These are phyloP conservation scores for Nakazawaea pomicola DNA, from an alignment of 805 yeast genomes.

Conservation along the genomic window DNA sequence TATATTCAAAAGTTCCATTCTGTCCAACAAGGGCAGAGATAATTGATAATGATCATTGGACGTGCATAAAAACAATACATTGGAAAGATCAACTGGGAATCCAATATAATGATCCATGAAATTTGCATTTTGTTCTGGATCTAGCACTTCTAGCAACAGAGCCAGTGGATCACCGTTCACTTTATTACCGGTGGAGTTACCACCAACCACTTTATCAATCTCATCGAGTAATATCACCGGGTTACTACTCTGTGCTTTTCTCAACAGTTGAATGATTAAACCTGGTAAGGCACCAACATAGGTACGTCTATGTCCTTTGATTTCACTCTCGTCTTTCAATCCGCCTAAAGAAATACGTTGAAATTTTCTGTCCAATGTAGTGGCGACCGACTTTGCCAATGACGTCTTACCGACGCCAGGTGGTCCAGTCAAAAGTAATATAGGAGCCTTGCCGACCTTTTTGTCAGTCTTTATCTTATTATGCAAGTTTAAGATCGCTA, in stretches of 20 bases:
- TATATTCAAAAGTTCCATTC: slow-evolving; percentile 77
- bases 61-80: slow-evolving; percentile 78
- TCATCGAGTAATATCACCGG: slow-evolving; percentile 84
- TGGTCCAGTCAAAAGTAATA: slow-evolving; percentile 79
- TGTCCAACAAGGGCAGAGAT: slow-evolving; percentile 72
- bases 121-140: slow-evolving; percentile 79
- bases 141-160: slow-evolving; percentile 81
- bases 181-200: slow-evolving; percentile 32
- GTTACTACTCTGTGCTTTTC: slow-evolving; percentile 72
- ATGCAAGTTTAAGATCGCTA: slow-evolving; percentile 68
- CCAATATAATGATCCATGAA: slow-evolving; percentile 83
- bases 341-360: slow-evolving; percentile 86
- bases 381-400: slow-evolving; percentile 76
- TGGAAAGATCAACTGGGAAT: slow-evolving; percentile 79
- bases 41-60: slow-evolving; percentile 72
- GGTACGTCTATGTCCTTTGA: slow-evolving; percentile 86
- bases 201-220: slow-evolving; percentile 72
- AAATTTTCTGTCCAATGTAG: slow-evolving; percentile 65
- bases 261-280: slow-evolving; percentile 64
- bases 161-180: slow-evolving; percentile 86
- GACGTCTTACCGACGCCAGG: slow-evolving; percentile 95
- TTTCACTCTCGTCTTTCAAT: slow-evolving; percentile 81
- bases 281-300: slow-evolving; percentile 95
- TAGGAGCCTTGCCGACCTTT: slow-evolving; percentile 48
- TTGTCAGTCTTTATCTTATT: slow-evolving; percentile 18